These are phyloP conservation scores for Dipteronia sinensis DNA, from an alignment of 345 rosid species.

Conservation along the genomic window DNA sequence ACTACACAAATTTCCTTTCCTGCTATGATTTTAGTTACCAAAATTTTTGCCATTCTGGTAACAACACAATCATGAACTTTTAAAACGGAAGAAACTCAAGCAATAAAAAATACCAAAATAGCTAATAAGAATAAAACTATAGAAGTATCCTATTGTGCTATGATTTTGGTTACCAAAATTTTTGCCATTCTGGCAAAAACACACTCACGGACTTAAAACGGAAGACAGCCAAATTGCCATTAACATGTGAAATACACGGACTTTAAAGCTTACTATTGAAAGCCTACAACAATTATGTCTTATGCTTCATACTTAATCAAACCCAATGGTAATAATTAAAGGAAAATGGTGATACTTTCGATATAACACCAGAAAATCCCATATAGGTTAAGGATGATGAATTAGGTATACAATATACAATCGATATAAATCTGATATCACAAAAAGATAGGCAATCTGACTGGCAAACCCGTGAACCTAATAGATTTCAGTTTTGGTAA, in stretches of 20 bases:
- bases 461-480: neutral
- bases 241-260: neutral
- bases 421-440: neutral
- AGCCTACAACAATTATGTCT: neutral
- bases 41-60: neutral
- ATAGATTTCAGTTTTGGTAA: neutral
- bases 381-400: neutral
- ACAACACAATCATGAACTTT: neutral
- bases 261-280: neutral
- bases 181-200: neutral
- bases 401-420: neutral
- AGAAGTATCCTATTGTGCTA: neutral
- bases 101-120: neutral
- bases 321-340: neutral
- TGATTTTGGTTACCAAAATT: neutral
- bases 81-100: neutral
- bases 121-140: neutral
- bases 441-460: neutral
- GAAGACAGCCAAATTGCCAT: neutral
- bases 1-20: neutral
- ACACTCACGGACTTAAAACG: neutral
- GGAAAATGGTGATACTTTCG: neutral
- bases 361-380: neutral
- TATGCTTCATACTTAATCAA: neutral
- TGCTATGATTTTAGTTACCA: neutral